A percentile compares a stretch with the other conserved stretches of the same genome.
These are phyloP conservation scores for Pseudomonodictys pantanalensis DNA, from an alignment of 495 filamentous ascomycete genomes.

Conservation along the genomic window DNA sequence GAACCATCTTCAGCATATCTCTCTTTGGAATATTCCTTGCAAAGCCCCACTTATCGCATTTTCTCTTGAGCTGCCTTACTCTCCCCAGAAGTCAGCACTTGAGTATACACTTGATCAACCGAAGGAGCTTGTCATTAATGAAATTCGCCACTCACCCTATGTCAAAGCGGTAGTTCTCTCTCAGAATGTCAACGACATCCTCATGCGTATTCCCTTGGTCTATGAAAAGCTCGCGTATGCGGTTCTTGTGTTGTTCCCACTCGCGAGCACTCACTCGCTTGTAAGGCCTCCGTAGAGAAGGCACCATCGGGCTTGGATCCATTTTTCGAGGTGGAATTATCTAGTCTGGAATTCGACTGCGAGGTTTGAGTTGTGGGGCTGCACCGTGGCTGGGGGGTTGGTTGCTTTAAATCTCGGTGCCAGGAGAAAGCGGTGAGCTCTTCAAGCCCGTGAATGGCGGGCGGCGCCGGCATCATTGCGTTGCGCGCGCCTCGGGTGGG, in stretches of 20 bases:
- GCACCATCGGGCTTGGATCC: neutral
- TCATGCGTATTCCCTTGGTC: neutral
- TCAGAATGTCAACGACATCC: neutral
- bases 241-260: neutral
- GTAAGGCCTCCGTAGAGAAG: neutral
- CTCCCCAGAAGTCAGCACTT: neutral
- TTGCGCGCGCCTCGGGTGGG: too few species aligned
- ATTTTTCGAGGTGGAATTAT: neutral
- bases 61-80: too few species aligned
- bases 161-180: neutral
- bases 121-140: neutral
- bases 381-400: neutral
- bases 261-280: neutral
- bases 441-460: neutral
- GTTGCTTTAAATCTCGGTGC: neutral
- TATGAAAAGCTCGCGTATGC: neutral
- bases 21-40: too few species aligned
- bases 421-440: neutral
- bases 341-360: neutral
- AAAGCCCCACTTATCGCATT: too few species aligned
- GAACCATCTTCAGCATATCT: too few species aligned
- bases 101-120: neutral
- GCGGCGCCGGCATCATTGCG: neutral
- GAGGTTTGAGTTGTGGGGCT: neutral
- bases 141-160: neutral